Conservation (phyloP, 2,329 filamentous ascomycete genomes). For the Epichloe hybrida region DNA sequence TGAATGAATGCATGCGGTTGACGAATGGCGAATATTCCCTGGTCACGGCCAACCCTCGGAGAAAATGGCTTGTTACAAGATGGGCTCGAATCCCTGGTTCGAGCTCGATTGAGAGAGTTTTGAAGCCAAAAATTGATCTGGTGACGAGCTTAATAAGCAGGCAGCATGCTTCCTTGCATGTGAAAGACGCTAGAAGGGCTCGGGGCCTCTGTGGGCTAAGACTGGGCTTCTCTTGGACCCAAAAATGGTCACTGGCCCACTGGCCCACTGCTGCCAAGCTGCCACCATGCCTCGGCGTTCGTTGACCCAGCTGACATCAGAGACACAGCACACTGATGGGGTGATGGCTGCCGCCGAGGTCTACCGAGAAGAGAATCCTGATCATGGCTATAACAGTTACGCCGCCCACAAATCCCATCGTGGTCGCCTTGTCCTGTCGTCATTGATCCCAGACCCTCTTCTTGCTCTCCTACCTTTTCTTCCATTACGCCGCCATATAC, state of each 20-base stretch:
- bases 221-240: too few species aligned
- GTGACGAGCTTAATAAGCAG: too few species aligned
- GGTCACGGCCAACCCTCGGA: too few species aligned
- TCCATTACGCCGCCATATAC: background rate
- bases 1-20: too few species aligned
- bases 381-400: constrained; percentile 2
- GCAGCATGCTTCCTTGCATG: constrained; percentile 11
- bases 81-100: background rate
- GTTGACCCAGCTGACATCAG: constrained; percentile 3
- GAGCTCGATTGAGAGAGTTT: background rate
- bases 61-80: too few species aligned
- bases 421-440: background rate
- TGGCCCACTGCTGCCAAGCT: too few species aligned
- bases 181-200: constrained; percentile 14
- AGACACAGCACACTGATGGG: background rate
- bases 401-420: constrained; percentile 2
- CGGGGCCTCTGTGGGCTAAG: background rate
- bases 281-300: constrained; percentile 4
- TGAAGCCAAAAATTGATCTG: too few species aligned
- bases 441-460: background rate
- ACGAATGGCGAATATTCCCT: too few species aligned
- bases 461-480: background rate
- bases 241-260: too few species aligned
- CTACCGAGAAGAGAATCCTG: background rate
- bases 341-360: constrained; percentile 4